Percentiles rank a stretch among this genome's conserved stretches.
These are phyloP conservation scores for Aspergillus sp. DNA, from an alignment of 2,329 filamentous ascomycete genomes.

Conservation along the genomic window DNA sequence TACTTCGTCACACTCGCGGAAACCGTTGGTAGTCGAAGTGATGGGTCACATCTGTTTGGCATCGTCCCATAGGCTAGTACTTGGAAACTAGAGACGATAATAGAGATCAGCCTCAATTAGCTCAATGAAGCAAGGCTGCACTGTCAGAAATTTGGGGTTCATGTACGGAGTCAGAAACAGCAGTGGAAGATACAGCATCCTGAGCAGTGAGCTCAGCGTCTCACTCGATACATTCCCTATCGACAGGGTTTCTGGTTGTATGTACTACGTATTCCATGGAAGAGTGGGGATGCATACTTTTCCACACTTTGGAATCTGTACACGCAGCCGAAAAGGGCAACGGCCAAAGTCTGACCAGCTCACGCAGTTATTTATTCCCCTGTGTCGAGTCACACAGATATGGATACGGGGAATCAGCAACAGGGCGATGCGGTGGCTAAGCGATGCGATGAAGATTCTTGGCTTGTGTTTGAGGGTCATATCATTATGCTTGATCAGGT, in stretches of 20 bases:
- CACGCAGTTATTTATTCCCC: conserved; percentile 4
- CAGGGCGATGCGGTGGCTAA: conserved; percentile 1
- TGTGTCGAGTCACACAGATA: not conserved
- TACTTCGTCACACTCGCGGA: conserved; percentile 9
- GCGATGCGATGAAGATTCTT: not conserved
- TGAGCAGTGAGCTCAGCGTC: not conserved
- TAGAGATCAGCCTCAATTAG: conserved; percentile 13
- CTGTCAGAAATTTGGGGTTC: conserved; percentile 7
- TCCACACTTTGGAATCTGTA: conserved; percentile 17
- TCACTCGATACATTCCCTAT: conserved; percentile 1
- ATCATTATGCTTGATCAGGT: not conserved
- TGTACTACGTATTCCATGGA: conserved; percentile 10
- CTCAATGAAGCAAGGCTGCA: conserved; percentile 11
- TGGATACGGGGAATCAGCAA: not conserved
- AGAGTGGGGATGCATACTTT: conserved; percentile 17
- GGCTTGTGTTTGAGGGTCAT: not conserved
- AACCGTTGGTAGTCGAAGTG: conserved; percentile 14
- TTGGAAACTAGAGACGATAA: not conserved
- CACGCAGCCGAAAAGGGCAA: conserved; percentile 32
- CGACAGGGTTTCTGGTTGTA: not conserved
- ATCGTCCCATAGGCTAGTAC: not conserved
- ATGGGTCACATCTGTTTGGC: conserved; percentile 16
- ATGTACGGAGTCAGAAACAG: not conserved
- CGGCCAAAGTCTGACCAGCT: conserved; percentile 14
- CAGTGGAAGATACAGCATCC: not conserved